phyloP scores from a whole-genome alignment of 1,139 yeast species.

The Lodderomyces parapsilosis region DNA sequence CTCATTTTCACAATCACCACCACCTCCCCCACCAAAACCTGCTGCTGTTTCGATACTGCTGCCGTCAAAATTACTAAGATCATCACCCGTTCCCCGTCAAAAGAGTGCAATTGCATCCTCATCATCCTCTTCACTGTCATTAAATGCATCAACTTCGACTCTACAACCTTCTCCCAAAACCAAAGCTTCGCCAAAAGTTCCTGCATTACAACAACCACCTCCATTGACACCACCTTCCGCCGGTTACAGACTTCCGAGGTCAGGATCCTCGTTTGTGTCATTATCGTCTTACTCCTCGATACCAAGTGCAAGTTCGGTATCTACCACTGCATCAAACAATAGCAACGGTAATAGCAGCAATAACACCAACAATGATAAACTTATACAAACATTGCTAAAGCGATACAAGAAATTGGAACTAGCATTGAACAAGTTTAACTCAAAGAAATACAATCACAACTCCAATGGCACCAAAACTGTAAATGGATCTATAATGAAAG shows the following conservation, averaged over 20 bases:
- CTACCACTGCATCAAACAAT: conserved; percentile 1
- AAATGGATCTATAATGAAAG: conserved; percentile 46
- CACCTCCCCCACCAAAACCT: conserved; percentile 13
- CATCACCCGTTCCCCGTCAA: conserved; percentile 5
- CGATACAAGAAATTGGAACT: conserved; percentile 46
- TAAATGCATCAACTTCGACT: conserved; percentile 2
- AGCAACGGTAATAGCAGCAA: conserved; percentile 5
- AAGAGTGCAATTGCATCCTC: background rate
- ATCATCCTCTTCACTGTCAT: conserved; percentile 1
- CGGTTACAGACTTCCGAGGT: background rate
- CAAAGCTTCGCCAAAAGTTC: background rate
- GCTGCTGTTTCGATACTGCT: conserved; percentile 8
- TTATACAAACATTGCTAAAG: conserved; percentile 31
- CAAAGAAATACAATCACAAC: conserved; percentile 36
- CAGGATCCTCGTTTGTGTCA: conserved; percentile 4
- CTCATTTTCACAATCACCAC: background rate
- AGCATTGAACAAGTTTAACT: conserved; percentile 46
- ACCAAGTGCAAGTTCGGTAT: conserved; percentile 6
- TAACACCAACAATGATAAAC: conserved; percentile 19
- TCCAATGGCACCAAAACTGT: background rate
- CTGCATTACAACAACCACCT: conserved; percentile 2
- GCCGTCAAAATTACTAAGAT: conserved; percentile 5
- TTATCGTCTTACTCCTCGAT: conserved; percentile 6
- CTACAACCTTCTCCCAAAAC: conserved; percentile 4
- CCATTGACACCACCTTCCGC: conserved; percentile 2